Conservation (phyloP, 352 stramenopile genomes). For the Phytophthora syringae region DNA sequence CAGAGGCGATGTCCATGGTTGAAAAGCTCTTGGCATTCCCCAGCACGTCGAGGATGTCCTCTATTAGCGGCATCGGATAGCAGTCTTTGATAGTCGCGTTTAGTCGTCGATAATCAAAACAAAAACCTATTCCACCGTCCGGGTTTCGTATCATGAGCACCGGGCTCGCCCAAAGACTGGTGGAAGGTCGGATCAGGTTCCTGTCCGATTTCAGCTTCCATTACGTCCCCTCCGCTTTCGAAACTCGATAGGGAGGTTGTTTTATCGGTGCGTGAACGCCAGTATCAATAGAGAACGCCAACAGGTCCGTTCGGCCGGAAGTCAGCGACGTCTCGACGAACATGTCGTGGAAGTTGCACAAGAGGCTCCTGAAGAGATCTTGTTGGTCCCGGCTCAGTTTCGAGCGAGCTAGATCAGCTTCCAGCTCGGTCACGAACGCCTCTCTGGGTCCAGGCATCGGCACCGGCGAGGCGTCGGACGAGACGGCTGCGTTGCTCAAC, state of each 20-base stretch:
- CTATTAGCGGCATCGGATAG: not conserved
- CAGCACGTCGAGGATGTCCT: not conserved
- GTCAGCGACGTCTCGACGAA: conserved; percentile 1
- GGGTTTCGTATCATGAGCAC: too few species aligned
- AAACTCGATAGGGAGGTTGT: not conserved
- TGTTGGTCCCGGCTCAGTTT: conserved; percentile 9
- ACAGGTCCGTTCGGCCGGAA: not conserved
- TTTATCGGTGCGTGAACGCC: not conserved
- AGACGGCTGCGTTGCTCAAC: too few species aligned
- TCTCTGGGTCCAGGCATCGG: not conserved
- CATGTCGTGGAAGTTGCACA: conserved; percentile 3
- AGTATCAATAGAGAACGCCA: not conserved
- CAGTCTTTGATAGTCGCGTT: not conserved
- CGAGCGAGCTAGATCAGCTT: not conserved
- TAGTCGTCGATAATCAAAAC: too few species aligned
- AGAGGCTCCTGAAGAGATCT: not conserved
- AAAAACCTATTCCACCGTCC: too few species aligned
- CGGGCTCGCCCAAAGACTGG: too few species aligned
- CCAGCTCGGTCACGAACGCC: not conserved
- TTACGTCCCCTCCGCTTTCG: not conserved
- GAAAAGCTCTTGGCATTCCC: not conserved
- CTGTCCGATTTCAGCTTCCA: not conserved
- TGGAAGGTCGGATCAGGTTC: too few species aligned
- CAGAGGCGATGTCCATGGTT: not conserved
- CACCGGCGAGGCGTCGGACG: too few species aligned